Evolutionary conservation across 2,329 filamentous ascomycete species (phyloP), one percentile per base, ranked within the genome.

Genomic region (Epichloe sylvatica): DNA sequence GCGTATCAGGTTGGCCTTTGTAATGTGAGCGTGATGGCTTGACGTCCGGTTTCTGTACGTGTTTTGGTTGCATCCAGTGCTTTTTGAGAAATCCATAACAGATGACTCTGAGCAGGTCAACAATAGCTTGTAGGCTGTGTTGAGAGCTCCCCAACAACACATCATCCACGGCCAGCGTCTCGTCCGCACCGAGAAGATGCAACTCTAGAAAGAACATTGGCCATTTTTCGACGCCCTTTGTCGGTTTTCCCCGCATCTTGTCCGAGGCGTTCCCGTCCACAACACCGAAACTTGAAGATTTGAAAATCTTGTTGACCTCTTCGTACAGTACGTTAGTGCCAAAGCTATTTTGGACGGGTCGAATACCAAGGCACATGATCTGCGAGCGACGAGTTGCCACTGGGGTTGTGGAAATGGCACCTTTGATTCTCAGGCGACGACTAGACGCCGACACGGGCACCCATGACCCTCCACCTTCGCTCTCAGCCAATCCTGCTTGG

Each of bases 121-220:
- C 47, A 17, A 70, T 60, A 1, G 54, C 65, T 25, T 75, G 70
- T n/a, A 87, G 54, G 12, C 68, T 68, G 38, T 67, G 70, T 1
- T 69, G 62, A 30, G 70, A 68, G 12, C 74, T 69, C 47, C 74
- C 67, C 2, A 77, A 60, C 12, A 73, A 60, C 12, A 73, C 21
- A 2, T 62, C 55, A 19, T 67, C 61, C 5, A 61, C 49, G 17
- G 66, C 62, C n/a, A 70, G 64, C 2, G 64, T 30, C n/a, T 66
- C 63, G 2, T 58, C 52, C 11, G 51, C 49, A 43, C 44, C 49
- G 21, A 49, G 50, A 38, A 75, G 58, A 2, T 72, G 67, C 36
- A 95, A 76, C 30, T 78, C 78, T n/a, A 97, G 67, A 57, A 82
- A 84, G 59, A 95, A 97, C 81, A 91, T 91, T 0, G 91, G 89